Evolutionary conservation across 176 grass and related monocot species (phyloP).

Genomic region (Neostapfia colusana): DNA sequence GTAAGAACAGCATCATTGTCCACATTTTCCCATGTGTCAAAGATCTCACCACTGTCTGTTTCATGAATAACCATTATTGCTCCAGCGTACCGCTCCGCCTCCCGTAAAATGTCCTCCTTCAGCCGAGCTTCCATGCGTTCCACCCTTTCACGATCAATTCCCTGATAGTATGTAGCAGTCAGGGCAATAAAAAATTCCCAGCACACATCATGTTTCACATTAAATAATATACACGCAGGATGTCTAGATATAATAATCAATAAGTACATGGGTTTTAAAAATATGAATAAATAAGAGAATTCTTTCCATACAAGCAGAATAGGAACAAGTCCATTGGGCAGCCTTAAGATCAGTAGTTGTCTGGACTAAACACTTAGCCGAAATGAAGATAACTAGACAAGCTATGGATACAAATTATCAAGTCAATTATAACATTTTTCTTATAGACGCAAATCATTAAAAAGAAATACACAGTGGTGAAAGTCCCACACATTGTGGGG

Average conservation of each 20-base stretch:
- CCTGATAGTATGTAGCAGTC: slow-evolving; percentile 50
- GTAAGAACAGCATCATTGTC: slow-evolving; percentile 80
- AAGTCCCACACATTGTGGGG: too few relatives aligned
- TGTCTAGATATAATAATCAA: slow-evolving; percentile 28
- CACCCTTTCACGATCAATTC: slow-evolving; percentile 86
- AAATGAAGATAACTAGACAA: slow-evolving; percentile 27
- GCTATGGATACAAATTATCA: slow-evolving; percentile 15
- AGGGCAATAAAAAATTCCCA: slow-evolving; percentile 12
- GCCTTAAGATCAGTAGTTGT: slow-evolving; percentile 27
- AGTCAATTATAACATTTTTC: slow-evolving; percentile 3
- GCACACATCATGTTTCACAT: slow-evolving; percentile 1
- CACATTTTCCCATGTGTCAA: slow-evolving; percentile 90
- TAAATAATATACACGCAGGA: slow-evolving; percentile 23
- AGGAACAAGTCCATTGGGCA: not conserved
- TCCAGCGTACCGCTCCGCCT: slow-evolving; percentile 71
- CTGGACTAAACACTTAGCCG: not conserved
- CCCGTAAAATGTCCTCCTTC: slow-evolving; percentile 93
- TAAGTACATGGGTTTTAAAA: slow-evolving; percentile 20
- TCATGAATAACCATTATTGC: slow-evolving; percentile 97
- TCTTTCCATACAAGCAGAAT: slow-evolving; percentile 15
- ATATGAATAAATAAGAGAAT: slow-evolving; percentile 24
- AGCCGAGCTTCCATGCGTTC: slow-evolving; percentile 97
- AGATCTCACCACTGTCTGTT: slow-evolving; percentile 81
- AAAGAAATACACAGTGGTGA: too few relatives aligned
- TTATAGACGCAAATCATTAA: not conserved